phyloP scores from a whole-genome alignment of 2,329 filamentous ascomycete genomes.

The Camillea tinctor region DNA sequence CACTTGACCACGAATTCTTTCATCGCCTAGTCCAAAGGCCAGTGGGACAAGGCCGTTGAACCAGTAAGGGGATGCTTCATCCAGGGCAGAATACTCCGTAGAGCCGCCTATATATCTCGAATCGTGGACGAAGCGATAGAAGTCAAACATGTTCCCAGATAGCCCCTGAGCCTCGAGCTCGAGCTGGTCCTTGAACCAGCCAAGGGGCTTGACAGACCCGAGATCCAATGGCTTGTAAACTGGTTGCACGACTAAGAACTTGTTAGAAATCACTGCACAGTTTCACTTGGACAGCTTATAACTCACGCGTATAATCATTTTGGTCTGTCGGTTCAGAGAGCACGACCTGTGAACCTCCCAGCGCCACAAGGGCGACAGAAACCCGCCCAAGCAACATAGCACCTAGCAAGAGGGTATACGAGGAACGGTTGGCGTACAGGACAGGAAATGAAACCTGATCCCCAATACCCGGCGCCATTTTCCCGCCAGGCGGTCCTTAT shows the following conservation, averaged over 20 bases:
- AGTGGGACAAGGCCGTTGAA: slow-evolving; percentile 56
- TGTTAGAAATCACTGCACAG: not conserved
- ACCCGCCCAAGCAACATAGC: slow-evolving; percentile 3
- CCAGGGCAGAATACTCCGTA: slow-evolving; percentile 49
- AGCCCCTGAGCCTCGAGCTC: slow-evolving; percentile 21
- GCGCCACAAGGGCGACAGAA: slow-evolving; percentile 5
- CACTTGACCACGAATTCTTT: slow-evolving; percentile 46
- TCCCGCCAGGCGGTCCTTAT: slow-evolving; percentile 3
- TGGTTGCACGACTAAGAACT: slow-evolving; percentile 20
- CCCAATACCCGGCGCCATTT: not conserved
- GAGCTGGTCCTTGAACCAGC: slow-evolving; percentile 26
- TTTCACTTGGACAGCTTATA: no score
- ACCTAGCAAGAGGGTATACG: not conserved
- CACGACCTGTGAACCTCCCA: slow-evolving; percentile 1
- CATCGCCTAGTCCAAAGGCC: slow-evolving; percentile 47
- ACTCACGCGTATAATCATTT: slow-evolving; percentile 9
- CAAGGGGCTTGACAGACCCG: slow-evolving; percentile 22
- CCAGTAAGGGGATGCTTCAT: slow-evolving; percentile 57
- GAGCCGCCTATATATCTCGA: slow-evolving; percentile 49
- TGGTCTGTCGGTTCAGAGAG: slow-evolving; percentile 4
- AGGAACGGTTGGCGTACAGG: not conserved
- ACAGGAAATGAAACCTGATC: not conserved
- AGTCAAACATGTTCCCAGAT: slow-evolving; percentile 41
- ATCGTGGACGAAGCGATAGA: slow-evolving; percentile 51
- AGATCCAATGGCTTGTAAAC: slow-evolving; percentile 17